Percentiles rank a stretch among this genome's conserved stretches.
Evolutionary conservation across 2,329 filamentous ascomycete species (phyloP).

Genomic region (Ophiostoma triangulosporum): DNA sequence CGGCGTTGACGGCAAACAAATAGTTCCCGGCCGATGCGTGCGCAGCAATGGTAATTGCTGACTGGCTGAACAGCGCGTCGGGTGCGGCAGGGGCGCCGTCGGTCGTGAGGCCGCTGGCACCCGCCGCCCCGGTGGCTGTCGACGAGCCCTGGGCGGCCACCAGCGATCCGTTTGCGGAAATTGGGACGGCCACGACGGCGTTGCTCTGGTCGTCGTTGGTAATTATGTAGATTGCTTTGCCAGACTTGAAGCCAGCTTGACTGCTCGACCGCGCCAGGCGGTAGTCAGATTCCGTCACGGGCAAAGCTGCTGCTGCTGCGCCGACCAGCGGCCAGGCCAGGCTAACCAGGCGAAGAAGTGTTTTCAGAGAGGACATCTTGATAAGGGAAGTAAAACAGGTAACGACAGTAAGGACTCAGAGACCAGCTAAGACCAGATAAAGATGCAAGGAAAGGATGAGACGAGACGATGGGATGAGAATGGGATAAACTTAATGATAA

Average conservation of each 20-base stretch:
- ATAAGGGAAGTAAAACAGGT: neutral
- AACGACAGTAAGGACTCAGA: no score
- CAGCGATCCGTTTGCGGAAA: conserved; percentile 2
- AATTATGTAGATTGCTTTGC: conserved; percentile 7
- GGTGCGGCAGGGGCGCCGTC: neutral
- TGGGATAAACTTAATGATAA: neutral
- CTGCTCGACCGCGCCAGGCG: neutral
- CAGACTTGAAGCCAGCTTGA: neutral
- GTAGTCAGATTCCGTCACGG: neutral
- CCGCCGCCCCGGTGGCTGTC: conserved; percentile 2
- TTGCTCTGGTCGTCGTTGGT: conserved; percentile 1
- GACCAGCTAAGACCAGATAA: no score
- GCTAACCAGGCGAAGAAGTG: no score
- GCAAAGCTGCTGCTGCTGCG: neutral
- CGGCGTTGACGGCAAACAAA: conserved; percentile 42
- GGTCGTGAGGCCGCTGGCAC: neutral
- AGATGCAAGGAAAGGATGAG: no score
- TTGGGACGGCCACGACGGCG: conserved; percentile 7
- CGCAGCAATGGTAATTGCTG: conserved; percentile 14
- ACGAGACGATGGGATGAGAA: neutral
- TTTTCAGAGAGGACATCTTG: no score
- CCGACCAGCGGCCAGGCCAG: neutral
- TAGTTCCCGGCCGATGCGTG: conserved; percentile 20
- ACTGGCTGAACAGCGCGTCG: conserved; percentile 8
- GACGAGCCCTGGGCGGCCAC: neutral